Evolutionary conservation across 129 eudicot genomes (phyloP).

Genomic region (Deinandra increscens): DNA sequence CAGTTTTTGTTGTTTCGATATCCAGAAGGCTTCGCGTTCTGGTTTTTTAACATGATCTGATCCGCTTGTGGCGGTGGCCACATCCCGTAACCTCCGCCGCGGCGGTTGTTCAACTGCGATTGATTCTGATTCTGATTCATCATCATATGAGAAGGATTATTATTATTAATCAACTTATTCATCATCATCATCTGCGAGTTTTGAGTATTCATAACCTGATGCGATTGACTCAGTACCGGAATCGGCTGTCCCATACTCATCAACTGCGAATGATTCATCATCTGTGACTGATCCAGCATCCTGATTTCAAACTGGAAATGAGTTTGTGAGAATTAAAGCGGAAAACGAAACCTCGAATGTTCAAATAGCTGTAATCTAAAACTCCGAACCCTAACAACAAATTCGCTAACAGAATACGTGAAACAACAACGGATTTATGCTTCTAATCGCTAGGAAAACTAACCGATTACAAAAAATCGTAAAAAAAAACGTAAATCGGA

Average conservation of each 20-base stretch:
- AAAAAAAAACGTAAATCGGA: neutral
- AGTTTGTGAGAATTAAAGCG: too few species aligned
- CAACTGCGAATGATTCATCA: conserved; percentile 33
- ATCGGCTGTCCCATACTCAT: conserved; percentile 37
- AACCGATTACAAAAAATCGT: conserved; percentile 2
- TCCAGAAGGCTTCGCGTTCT: conserved; percentile 30
- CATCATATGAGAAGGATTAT: conserved; percentile 11
- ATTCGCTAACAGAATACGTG: neutral
- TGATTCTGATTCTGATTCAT: too few species aligned
- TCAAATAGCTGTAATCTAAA: too few species aligned
- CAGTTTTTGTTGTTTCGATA: conserved; percentile 45
- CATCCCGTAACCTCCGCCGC: conserved; percentile 44
- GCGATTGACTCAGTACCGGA: conserved; percentile 27
- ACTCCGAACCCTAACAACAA: conserved; percentile 21
- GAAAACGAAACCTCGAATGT: neutral
- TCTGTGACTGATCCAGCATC: conserved; percentile 28
- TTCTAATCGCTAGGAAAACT: neutral
- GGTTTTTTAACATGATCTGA: conserved; percentile 33
- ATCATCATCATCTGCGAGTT: conserved; percentile 21
- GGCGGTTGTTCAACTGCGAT: conserved; percentile 36
- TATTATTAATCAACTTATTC: neutral
- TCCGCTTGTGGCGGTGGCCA: conserved; percentile 34
- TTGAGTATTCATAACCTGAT: conserved; percentile 17
- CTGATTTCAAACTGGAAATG: neutral
- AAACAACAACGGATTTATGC: neutral